Base-by-base conservation (phyloP, 371 early-diverging fungal genomes). In the Mortierella sp. region DNA sequence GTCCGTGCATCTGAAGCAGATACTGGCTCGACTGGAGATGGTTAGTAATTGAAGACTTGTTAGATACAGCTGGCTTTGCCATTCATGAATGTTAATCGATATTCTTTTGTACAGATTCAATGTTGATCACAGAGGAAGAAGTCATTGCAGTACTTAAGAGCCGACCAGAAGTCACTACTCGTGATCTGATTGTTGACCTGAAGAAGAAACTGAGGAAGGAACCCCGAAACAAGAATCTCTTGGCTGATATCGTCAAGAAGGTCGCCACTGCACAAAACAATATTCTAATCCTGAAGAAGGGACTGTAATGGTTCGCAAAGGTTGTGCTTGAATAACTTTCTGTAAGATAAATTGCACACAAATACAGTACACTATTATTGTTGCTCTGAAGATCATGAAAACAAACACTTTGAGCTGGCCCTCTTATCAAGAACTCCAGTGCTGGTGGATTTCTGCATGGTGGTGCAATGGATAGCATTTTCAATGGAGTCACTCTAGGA, bases 121-220 rank as follows among this genome's bases (percentile, higher is more conserved):
- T 65, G 52, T 66, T 93, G 43, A 91, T 94, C 57, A 93, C 92
- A 18, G 92, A 93, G 66, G 86, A 88, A 35, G 94, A 94, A 78
- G 91, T 94, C 0, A 85, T 92, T 28, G 85, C 88, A 1, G 66
- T 92, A 11, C 89, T 92, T 64, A 89, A 86, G 62, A 87, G 83
- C 59, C 79, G 84, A 8, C 84, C 85, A 47, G 66, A 61, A 26
- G 85, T 91, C 85, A 90, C 91, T 0, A 91, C 92, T 45, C 91
- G 91, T 70, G 93, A 93, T 43, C 87, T 94, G 57, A 86, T 94
- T 52, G 80, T 87, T 65, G 86, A 84, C 22, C 87, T 94, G 81
- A 88, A 91, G 64, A 89, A 85, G 68, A 91, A 93, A 66, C 89
- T 94, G 73, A 89, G 88, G 85, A 92, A 87, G 60, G 90, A 93